phyloP scores from a whole-genome alignment of 2,329 filamentous ascomycete species.

The Beauveria sp. region DNA sequence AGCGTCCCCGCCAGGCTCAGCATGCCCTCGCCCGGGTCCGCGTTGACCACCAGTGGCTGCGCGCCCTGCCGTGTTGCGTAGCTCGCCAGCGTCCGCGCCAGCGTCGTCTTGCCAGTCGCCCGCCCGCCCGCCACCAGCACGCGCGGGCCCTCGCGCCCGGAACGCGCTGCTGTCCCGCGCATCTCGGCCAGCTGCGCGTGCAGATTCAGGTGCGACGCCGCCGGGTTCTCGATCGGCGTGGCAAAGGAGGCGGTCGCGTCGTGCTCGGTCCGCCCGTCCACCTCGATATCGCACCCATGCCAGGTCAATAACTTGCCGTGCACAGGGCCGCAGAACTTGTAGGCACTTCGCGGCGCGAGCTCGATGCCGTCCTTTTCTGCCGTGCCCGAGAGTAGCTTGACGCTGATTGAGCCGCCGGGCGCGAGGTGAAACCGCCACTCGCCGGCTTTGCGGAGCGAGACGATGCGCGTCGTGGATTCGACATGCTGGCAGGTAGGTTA shows the following conservation, averaged over 20 bases:
- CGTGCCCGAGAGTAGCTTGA: slow-evolving; percentile 67
- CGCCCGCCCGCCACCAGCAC: slow-evolving; percentile 75
- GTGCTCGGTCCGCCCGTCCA: slow-evolving; percentile 52
- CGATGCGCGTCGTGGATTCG: slow-evolving; percentile 35
- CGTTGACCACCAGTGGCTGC: slow-evolving; percentile 76
- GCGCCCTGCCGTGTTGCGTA: slow-evolving; percentile 69
- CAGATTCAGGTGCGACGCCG: slow-evolving; percentile 73
- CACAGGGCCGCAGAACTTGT: slow-evolving; percentile 65
- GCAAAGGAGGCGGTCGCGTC: slow-evolving; percentile 54
- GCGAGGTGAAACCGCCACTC: slow-evolving; percentile 77
- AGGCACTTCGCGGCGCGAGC: slow-evolving; percentile 70
- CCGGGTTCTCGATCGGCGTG: slow-evolving; percentile 70
- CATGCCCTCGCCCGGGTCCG: slow-evolving; percentile 75
- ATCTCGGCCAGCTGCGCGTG: slow-evolving; percentile 78
- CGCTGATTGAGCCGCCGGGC: slow-evolving; percentile 32
- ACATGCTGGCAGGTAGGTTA: slow-evolving; percentile 21
- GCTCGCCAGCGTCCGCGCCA: slow-evolving; percentile 68
- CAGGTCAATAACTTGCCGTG: slow-evolving; percentile 89
- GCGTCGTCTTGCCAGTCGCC: slow-evolving; percentile 74
- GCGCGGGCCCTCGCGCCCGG: slow-evolving; percentile 57
- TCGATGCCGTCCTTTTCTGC: slow-evolving; percentile 95
- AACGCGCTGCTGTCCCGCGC: slow-evolving; percentile 51
- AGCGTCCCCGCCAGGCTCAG: slow-evolving; percentile 72
- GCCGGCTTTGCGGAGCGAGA: slow-evolving; percentile 53
- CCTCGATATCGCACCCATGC: slow-evolving; percentile 80